These are phyloP conservation scores for Coniochaeta pulveracea DNA, from an alignment of 2,329 filamentous ascomycete genomes.

Conservation along the genomic window DNA sequence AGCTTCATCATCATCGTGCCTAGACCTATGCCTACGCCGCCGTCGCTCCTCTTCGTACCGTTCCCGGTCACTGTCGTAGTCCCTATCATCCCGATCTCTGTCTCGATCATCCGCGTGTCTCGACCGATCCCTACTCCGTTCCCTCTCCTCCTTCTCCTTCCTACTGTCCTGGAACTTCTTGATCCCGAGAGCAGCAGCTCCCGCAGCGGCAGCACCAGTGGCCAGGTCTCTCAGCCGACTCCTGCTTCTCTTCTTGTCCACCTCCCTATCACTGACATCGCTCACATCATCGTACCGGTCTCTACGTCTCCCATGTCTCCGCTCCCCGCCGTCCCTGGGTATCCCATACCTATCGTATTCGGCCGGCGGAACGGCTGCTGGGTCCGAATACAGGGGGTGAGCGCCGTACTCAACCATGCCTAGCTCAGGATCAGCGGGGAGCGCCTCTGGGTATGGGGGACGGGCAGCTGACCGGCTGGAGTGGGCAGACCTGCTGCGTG, in stretches of 20 bases:
- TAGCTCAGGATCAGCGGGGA: slow-evolving; percentile 51
- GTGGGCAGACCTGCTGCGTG: slow-evolving; percentile 19
- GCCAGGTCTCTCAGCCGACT: slow-evolving; percentile 45
- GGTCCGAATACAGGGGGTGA: slow-evolving; percentile 36
- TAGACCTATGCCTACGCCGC: too few relatives aligned
- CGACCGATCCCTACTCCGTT: slow-evolving; percentile 20
- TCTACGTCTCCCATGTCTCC: slow-evolving; percentile 25
- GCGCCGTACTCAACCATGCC: slow-evolving; percentile 58
- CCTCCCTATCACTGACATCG: slow-evolving; percentile 12
- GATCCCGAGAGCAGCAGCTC: slow-evolving; percentile 50
- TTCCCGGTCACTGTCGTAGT: slow-evolving; percentile 12
- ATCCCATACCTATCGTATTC: slow-evolving; percentile 16
- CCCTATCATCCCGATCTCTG: slow-evolving; percentile 14
- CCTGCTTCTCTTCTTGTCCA: slow-evolving; percentile 36
- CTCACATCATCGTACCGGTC: slow-evolving; percentile 14
- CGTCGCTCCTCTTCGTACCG: slow-evolving; percentile 16
- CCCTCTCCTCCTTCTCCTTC: slow-evolving; percentile 24
- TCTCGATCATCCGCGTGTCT: slow-evolving; percentile 23
- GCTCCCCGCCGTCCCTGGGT: slow-evolving; percentile 21
- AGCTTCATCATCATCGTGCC: too few relatives aligned
- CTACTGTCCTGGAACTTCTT: slow-evolving; percentile 45
- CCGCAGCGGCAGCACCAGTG: slow-evolving; percentile 40
- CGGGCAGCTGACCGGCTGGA: slow-evolving; percentile 22
- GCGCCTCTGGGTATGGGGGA: slow-evolving; percentile 31
- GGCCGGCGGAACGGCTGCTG: slow-evolving; percentile 18